Conservation (phyloP, 352 stramenopile genomes). For the Pythium chondricola region DNA sequence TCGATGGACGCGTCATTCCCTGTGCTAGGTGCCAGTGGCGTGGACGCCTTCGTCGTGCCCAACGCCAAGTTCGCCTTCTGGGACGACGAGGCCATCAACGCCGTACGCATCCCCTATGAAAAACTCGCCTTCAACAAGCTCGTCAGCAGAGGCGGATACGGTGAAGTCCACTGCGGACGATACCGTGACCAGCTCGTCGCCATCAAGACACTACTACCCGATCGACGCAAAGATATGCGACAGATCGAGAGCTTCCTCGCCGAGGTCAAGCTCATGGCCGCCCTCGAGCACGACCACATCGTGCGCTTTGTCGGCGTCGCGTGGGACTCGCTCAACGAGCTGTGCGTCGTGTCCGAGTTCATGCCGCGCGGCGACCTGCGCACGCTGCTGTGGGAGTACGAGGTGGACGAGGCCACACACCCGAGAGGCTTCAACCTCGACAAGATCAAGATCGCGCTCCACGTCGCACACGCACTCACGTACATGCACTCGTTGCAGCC, state of each 20-base stretch:
- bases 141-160: conserved; percentile 37
- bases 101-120: conserved; percentile 32
- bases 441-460: conserved; percentile 31
- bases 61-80: no score
- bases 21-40: no score
- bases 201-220: conserved; percentile 45
- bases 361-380: conserved; percentile 21
- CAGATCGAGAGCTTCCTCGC: conserved; percentile 40
- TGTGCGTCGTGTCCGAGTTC: conserved; percentile 19
- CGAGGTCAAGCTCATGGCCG: conserved; percentile 47
- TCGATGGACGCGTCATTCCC: no score
- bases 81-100: conserved; percentile 7
- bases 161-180: conserved; percentile 31
- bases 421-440: conserved; percentile 21
- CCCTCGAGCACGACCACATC: conserved; percentile 54
- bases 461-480: conserved; percentile 23
- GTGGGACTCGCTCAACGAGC: conserved; percentile 25
- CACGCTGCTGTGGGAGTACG: conserved; percentile 29
- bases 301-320: conserved; percentile 55
- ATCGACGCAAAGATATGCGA: conserved; percentile 31
- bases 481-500: conserved; percentile 23
- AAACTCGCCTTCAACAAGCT: conserved; percentile 29
- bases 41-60: no score
- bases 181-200: conserved; percentile 41
- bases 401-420: conserved; percentile 11